phyloP scores from a whole-genome alignment of 106 monocot genomes.

The Cymbidium sinense region DNA sequence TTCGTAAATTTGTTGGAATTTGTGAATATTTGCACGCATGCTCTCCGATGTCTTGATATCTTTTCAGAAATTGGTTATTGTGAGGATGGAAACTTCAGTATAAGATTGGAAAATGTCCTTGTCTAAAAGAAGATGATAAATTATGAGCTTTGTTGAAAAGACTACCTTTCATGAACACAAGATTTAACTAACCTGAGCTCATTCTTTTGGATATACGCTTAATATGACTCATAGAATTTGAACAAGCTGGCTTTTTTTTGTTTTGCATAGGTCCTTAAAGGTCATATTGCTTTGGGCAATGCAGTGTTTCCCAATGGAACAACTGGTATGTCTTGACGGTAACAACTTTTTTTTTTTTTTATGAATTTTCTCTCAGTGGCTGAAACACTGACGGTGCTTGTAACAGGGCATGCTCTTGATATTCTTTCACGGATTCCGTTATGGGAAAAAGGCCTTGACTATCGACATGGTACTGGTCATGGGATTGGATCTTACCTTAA shows the following conservation, averaged over 20 bases:
- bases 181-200: background rate
- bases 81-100: constrained; percentile 87
- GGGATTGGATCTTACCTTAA: constrained; percentile 89
- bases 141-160: constrained; percentile 81
- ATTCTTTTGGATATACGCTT: background rate
- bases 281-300: constrained; percentile 86
- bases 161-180: constrained; percentile 79
- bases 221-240: background rate
- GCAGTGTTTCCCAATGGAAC: constrained; percentile 94
- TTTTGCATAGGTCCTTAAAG: constrained; percentile 72
- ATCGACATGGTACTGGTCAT: constrained; percentile 96
- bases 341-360: no score
- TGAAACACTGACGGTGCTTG: background rate
- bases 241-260: background rate
- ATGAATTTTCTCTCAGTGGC: background rate
- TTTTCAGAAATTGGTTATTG: constrained; percentile 85
- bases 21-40: background rate
- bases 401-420: constrained; percentile 81
- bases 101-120: constrained; percentile 96
- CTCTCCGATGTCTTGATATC: constrained; percentile 2
- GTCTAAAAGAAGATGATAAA: constrained; percentile 67
- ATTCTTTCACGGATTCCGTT: constrained; percentile 84
- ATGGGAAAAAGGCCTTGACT: constrained; percentile 95
- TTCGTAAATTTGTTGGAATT: background rate
- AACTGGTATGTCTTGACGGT: constrained; percentile 47